Evolutionary conservation across 441 rosid species (phyloP).

Genomic region (Populus trichocarpa): DNA sequence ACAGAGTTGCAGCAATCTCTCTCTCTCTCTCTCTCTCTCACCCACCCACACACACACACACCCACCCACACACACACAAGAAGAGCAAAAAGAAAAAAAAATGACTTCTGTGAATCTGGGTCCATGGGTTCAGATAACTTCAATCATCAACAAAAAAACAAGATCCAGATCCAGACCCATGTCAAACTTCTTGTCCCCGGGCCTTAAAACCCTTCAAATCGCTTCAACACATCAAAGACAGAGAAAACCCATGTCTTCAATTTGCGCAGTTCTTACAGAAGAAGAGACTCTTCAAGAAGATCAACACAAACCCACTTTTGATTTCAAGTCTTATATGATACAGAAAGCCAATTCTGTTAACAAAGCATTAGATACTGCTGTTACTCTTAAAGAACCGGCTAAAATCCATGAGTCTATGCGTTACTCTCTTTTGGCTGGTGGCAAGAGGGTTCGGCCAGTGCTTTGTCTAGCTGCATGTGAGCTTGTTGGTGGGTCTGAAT

Average conservation of each 20-base stretch:
- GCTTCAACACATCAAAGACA: constrained; percentile 5
- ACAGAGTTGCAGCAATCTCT: not conserved
- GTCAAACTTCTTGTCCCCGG: not conserved
- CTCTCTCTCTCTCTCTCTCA: not conserved
- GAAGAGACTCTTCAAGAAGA: constrained; percentile 36
- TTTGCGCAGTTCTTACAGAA: constrained; percentile 44
- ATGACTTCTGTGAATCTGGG: constrained; percentile 57
- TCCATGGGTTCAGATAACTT: constrained; percentile 36
- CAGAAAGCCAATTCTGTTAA: constrained; percentile 50
- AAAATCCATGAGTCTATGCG: constrained; percentile 89
- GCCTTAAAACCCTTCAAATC: constrained; percentile 11
- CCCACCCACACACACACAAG: not conserved
- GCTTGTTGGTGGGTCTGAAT: constrained; percentile 64
- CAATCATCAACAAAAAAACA: constrained; percentile 26
- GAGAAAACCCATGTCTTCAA: constrained; percentile 27
- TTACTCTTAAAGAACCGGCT: constrained; percentile 52
- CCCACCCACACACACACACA: too few relatives aligned
- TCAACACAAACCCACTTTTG: constrained; percentile 39
- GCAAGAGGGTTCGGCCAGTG: constrained; percentile 72
- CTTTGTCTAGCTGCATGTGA: constrained; percentile 77
- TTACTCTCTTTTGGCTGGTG: constrained; percentile 77
- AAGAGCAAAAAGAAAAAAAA: not conserved
- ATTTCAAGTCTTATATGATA: constrained; percentile 66
- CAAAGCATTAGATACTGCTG: constrained; percentile 58
- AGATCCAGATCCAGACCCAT: constrained; percentile 36